Evolutionary conservation across 352 stramenopile genomes (phyloP), one percentile per base, ranked within the genome.

Genomic region (Pythium rishiriense): DNA sequence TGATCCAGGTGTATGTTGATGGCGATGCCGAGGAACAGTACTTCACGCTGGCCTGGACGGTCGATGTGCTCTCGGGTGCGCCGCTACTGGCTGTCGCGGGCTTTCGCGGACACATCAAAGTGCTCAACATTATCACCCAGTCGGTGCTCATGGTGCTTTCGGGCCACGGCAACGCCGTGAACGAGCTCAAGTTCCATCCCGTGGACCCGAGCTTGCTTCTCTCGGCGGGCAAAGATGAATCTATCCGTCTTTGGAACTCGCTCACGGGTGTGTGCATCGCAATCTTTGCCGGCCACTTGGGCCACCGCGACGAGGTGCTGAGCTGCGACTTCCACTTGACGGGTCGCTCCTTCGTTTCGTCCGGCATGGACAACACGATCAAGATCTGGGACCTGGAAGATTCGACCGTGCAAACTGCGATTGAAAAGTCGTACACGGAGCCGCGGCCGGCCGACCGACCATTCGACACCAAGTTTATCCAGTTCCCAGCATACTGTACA

Each of bases 381-480:
- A 98, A 98, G 63, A 74, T 98, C n/a, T 98, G 95, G 95, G 85
- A 92, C 60, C 79, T 97, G 21, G 83, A 94, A 48, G 77, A 86
- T 37, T 70, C 81, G 15, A 73, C 76, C 2, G 77, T 97, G 56
- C 75, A 89, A 58, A 79, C 61, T n/a, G 87, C 86, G 6, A 92
- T 96, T 45, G 67, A 72, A 31, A 85, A 86, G 60, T 90, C 82
- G 55, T 93, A 94, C 71, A 89, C 76, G 22, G 75, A 88, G 45
- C 73, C 79, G 24, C 79, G 85, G 2, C 73, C 83, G 17, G 69
- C 75, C 24, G 74, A 83, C 58, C 78, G 84, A 35, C 78, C 78
- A 21, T 97, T 97, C 47, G 74, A 83, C 61, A 93, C 89, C 35
- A 83, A 91, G 61, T 91, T 93, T 58, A 69, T 94, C 51, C 91